Evolutionary conservation across 2,329 filamentous ascomycete genomes (phyloP), one percentile per base, ranked within the genome.

Genomic region (Ilyonectria destructans): DNA sequence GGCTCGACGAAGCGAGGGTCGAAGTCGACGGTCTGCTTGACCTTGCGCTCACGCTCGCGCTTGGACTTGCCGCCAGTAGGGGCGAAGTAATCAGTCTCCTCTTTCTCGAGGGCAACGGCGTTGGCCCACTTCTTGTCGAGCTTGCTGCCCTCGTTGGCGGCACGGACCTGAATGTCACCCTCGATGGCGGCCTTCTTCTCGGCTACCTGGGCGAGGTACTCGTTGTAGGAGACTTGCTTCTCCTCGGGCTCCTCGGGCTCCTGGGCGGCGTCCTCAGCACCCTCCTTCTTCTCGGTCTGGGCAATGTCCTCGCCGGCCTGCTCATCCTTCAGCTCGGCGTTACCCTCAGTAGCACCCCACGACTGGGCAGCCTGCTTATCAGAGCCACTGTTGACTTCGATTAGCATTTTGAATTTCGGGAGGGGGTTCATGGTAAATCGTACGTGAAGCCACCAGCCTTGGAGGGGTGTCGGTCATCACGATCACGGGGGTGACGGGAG

Each of bases 91-190:
- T 92, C 91, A 77, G 94, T 90, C 77, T 94, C 88, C 21, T 90
- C 86, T 82, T 92, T 92, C 80, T 84, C 81, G 65, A 93, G 85
- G 67, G 88, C 80, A 87, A 95, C 97, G 81, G 94, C 95, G 78
- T 89, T 87, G 78, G 93, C 93, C 93, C 95, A 97, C 89, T 98
- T 96, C 90, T 96, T 96, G 88, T 95, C 91, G 78, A 86, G 81
- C 87, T 94, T 94, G 87, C 87, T 89, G 79, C 95, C 95, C 87
- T 98, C 95, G 88, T 98, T 98, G 83, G 96, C 86, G 87, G 95
- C 91, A 86, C 96, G 96, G 80, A 94, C 88, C 79, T 93, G 89
- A 78, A 91, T 88, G 61, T 74, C 76, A 76, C 85, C 83, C 76
- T 89, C 89, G 72, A 96, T 89, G 74, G 89, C 89, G 73, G 90